A percentile compares a stretch with the other conserved stretches of the same genome.
phyloP scores from a whole-genome alignment of 1,284 basidiomycete genomes.

The Trichosporon sp. region DNA sequence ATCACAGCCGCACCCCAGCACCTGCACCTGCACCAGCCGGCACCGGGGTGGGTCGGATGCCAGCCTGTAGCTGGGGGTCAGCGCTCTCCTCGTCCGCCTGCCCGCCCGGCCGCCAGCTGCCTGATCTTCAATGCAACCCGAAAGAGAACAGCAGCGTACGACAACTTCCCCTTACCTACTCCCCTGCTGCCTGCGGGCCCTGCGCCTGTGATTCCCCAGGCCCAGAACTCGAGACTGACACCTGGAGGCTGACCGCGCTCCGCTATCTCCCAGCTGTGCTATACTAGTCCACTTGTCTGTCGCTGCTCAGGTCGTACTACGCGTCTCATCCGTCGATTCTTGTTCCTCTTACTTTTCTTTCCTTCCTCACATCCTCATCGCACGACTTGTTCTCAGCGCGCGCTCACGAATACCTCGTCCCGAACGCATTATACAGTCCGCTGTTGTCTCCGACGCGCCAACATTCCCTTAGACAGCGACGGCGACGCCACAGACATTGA shows the following conservation, averaged over 20 bases:
- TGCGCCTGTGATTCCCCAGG: slow-evolving; percentile 9
- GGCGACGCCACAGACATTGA: background rate
- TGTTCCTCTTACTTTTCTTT: background rate
- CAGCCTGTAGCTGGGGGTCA: too few relatives aligned
- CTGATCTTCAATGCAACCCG: background rate
- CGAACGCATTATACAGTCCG: background rate
- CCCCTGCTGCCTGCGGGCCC: background rate
- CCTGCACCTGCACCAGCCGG: too few relatives aligned
- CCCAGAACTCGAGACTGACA: slow-evolving; percentile 2
- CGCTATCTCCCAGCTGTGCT: background rate
- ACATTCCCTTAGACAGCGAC: background rate
- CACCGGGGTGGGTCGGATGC: too few relatives aligned
- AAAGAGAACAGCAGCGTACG: background rate
- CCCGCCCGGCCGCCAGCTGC: slow-evolving; percentile 2
- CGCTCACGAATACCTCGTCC: background rate
- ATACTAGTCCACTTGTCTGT: background rate
- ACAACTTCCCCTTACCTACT: background rate
- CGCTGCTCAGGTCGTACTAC: background rate
- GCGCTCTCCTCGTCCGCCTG: slow-evolving; percentile 2
- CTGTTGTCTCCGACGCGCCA: background rate
- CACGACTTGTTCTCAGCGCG: background rate
- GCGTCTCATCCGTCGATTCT: background rate
- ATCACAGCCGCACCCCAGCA: background rate
- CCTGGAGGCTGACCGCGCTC: background rate
- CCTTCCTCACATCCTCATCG: background rate